Conservation (phyloP, 331 rosid species). For the Pyrus hybrid region DNA sequence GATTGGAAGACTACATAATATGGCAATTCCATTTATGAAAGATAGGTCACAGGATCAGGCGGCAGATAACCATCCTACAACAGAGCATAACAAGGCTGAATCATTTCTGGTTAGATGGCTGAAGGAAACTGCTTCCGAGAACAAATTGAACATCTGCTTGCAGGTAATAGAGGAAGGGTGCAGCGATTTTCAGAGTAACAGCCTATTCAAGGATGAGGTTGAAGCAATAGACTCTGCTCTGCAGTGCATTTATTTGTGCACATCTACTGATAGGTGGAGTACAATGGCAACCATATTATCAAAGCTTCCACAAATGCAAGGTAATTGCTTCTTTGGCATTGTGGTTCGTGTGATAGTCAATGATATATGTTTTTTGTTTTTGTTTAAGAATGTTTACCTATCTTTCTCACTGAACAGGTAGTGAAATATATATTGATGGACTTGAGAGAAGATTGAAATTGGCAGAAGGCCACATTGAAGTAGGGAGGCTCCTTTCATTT, state of each 20-base stretch:
- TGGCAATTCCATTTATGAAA: conserved; percentile 74
- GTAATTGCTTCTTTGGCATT: conserved; percentile 37
- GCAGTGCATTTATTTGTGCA: conserved; percentile 82
- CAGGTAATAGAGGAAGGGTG: conserved; percentile 79
- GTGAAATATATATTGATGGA: conserved; percentile 31
- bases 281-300: conserved; percentile 71
- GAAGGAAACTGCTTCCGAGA: conserved; percentile 71
- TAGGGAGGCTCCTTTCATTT: conserved; percentile 77
- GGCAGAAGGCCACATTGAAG: conserved; percentile 92
- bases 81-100: conserved; percentile 35
- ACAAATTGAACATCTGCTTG: conserved; percentile 74
- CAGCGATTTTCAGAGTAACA: conserved; percentile 43
- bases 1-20: conserved; percentile 44
- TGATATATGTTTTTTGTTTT: background rate
- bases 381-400: background rate
- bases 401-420: conserved; percentile 37
- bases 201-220: conserved; percentile 54
- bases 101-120: conserved; percentile 88
- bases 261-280: conserved; percentile 83
- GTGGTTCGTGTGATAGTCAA: background rate
- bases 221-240: conserved; percentile 83
- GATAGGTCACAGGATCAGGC: conserved; percentile 35
- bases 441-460: conserved; percentile 60
- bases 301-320: conserved; percentile 72
- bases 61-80: conserved; percentile 21